Percentiles rank a stretch among this genome's conserved stretches.
phyloP scores from a whole-genome alignment of 495 filamentous ascomycete species.

The Aspergillus conjunctus region DNA sequence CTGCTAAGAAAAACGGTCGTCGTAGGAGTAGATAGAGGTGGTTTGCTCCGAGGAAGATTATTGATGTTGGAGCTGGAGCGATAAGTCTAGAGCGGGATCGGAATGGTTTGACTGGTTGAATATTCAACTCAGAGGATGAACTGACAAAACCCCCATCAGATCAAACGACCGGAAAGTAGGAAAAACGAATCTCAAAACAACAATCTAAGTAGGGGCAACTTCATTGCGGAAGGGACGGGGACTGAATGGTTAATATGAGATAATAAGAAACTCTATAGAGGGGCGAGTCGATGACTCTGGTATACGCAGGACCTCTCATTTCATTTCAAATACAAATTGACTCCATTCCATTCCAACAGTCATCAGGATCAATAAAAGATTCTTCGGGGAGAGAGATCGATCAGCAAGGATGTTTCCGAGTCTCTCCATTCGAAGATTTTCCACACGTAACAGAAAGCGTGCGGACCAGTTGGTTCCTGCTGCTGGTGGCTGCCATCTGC shows the following conservation, averaged over 20 bases:
- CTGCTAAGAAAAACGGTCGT: not conserved
- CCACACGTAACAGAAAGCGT: conserved; percentile 33
- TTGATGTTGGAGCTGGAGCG: not conserved
- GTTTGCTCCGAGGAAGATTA: conserved; percentile 4
- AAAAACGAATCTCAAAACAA: too few relatives aligned
- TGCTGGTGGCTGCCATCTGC: conserved; percentile 7
- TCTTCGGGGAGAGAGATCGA: conserved; percentile 20
- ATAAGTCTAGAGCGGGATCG: conserved; percentile 7
- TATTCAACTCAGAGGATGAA: too few relatives aligned
- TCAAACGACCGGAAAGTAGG: too few relatives aligned
- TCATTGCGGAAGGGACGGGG: too few relatives aligned
- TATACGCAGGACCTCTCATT: too few relatives aligned
- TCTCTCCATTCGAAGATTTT: conserved; percentile 26
- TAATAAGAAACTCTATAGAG: too few relatives aligned
- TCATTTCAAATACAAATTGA: too few relatives aligned
- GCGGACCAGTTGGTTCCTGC: conserved; percentile 15
- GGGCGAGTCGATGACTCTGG: too few relatives aligned
- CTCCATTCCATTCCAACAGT: conserved; percentile 9
- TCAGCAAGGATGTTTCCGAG: conserved; percentile 18
- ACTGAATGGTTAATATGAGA: too few relatives aligned
- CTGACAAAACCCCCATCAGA: too few relatives aligned
- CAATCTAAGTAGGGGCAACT: too few relatives aligned
- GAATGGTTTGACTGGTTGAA: not conserved
- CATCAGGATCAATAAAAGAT: conserved; percentile 30
- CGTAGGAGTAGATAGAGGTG: not conserved